phyloP scores from a whole-genome alignment of 306 rosid genomes.

The Vigna unguiculata region DNA sequence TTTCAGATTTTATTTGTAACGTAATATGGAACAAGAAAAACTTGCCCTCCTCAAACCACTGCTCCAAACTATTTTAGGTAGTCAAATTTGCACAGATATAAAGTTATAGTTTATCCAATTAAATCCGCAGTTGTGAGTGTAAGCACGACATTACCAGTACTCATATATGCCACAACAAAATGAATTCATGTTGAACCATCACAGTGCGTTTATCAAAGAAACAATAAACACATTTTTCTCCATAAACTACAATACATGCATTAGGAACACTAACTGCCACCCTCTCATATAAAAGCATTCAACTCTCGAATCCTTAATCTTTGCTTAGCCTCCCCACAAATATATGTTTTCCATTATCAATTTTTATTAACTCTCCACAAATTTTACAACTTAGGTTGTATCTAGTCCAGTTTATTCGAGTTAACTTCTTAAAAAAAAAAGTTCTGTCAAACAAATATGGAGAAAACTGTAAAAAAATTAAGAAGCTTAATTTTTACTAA shows the following conservation, averaged over 20 bases:
- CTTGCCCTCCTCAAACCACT: not conserved
- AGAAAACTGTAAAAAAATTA: not conserved
- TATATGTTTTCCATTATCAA: constrained; percentile 10
- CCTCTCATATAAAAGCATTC: not conserved
- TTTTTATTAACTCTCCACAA: constrained; percentile 4
- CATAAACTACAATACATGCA: not conserved
- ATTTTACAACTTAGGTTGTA: not conserved
- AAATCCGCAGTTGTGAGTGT: not conserved
- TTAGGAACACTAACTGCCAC: not conserved
- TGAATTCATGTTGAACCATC: constrained; percentile 15
- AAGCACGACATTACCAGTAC: constrained; percentile 15
- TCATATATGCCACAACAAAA: constrained; percentile 23
- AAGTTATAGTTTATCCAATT: constrained; percentile 8
- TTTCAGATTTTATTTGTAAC: not conserved
- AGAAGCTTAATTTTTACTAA: not conserved
- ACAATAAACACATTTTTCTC: not conserved
- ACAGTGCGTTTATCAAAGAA: not conserved
- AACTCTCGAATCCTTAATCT: not conserved
- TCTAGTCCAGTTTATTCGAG: not conserved
- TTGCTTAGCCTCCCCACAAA: not conserved
- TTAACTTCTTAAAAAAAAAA: not conserved
- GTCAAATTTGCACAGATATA: not conserved
- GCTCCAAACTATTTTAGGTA: not conserved
- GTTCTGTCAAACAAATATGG: not conserved
- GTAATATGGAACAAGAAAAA: constrained; percentile 2